Conservation (phyloP, 208 protist species). For the Entamoeba histolytica region DNA sequence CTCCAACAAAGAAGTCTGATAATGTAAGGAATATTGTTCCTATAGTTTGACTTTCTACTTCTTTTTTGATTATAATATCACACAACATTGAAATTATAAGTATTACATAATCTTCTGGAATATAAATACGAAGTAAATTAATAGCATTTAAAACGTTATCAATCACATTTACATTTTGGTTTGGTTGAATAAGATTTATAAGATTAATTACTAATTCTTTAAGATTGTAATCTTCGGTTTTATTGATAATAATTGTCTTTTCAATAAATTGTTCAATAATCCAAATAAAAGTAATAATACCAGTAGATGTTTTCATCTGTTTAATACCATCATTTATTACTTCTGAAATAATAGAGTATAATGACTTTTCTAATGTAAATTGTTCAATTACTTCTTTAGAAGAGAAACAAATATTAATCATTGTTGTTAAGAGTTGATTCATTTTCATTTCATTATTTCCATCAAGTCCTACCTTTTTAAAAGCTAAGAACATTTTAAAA, state of each 20-base stretch:
- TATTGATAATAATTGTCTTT: neutral
- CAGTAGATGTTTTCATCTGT: neutral
- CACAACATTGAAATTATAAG: neutral
- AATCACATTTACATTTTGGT: neutral
- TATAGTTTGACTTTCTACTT: neutral
- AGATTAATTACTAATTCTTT: neutral
- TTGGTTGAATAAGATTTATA: neutral
- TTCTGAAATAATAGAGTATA: neutral
- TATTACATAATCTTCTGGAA: neutral
- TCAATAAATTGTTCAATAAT: neutral
- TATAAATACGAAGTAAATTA: neutral
- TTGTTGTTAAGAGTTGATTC: neutral
- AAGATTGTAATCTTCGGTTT: neutral
- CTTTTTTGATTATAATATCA: neutral
- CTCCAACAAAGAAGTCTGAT: neutral
- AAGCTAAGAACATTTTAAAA: neutral
- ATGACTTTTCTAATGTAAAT: neutral
- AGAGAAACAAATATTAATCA: neutral
- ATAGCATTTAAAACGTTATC: neutral
- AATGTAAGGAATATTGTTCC: neutral
- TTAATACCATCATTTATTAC: neutral
- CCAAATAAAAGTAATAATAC: neutral
- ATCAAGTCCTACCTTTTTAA: neutral
- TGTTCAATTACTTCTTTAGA: neutral
- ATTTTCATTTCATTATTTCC: neutral